phyloP scores from a whole-genome alignment of 371 early-diverging fungal species.

The Mucor circinelloides region DNA sequence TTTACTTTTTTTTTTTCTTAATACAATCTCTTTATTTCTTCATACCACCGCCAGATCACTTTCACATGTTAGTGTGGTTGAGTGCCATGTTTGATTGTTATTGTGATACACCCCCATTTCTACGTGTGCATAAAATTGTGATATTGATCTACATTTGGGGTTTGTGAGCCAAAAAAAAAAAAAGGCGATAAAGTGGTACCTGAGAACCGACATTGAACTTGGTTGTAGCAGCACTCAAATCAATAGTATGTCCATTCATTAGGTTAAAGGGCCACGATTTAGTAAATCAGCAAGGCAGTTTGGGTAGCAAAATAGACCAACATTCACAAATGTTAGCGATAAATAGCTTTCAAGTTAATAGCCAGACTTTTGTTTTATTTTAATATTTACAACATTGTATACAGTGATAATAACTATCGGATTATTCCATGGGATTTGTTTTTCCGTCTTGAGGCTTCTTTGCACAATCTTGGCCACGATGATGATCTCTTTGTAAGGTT shows the following conservation, averaged over 20 bases:
- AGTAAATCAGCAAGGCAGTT: not conserved
- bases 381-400: not conserved
- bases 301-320: not conserved
- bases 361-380: too few relatives aligned
- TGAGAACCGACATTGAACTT: not conserved
- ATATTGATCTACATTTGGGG: not conserved
- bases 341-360: too few relatives aligned
- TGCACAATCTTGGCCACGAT: conserved; percentile 20
- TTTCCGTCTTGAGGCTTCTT: conserved; percentile 32
- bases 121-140: not conserved
- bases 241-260: not conserved
- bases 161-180: not conserved
- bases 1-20: not conserved
- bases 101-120: not conserved
- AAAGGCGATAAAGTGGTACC: not conserved
- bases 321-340: too few relatives aligned
- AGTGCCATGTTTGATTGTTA: not conserved
- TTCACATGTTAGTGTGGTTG: not conserved
- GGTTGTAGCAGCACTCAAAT: not conserved
- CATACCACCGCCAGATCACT: not conserved
- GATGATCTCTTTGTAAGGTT: conserved; percentile 27
- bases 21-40: not conserved
- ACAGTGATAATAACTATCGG: not conserved
- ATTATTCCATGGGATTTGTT: conserved; percentile 33
- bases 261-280: not conserved